Conservation (phyloP, 441 rosid species). For the Viola pubescens region DNA sequence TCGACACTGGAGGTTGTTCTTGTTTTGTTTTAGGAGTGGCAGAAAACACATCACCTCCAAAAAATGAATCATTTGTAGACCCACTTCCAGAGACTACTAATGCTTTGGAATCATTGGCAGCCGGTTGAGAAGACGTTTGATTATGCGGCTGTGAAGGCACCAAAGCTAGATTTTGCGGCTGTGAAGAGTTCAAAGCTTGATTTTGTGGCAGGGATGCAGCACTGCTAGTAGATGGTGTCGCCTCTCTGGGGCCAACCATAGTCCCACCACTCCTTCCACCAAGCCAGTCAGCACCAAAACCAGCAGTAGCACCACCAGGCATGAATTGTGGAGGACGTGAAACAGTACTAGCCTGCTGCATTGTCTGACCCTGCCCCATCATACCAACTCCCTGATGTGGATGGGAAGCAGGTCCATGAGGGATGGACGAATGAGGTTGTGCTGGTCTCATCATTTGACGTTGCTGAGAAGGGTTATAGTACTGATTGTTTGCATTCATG, state of each 20-base stretch:
- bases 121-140: constrained; percentile 19
- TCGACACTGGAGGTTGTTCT: constrained; percentile 39
- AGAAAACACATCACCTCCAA: constrained; percentile 62
- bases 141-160: background rate
- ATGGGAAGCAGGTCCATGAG: constrained; percentile 34
- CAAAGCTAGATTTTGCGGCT: no score
- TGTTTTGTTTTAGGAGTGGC: constrained; percentile 32
- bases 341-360: constrained; percentile 26
- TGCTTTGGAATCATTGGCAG: constrained; percentile 41
- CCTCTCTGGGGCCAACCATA: constrained; percentile 37
- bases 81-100: constrained; percentile 62
- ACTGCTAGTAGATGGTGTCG: constrained; percentile 29
- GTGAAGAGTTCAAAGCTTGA: constrained; percentile 8
- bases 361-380: constrained; percentile 36
- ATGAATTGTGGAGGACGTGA: constrained; percentile 36
- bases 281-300: constrained; percentile 44
- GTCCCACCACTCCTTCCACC: constrained; percentile 44
- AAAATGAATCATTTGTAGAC: constrained; percentile 29
- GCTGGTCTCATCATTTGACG: constrained; percentile 38
- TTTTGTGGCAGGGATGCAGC: constrained; percentile 10
- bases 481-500: constrained; percentile 37
- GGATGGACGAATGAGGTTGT: constrained; percentile 24
- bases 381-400: constrained; percentile 44
- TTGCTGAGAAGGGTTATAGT: constrained; percentile 45
- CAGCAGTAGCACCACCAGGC: constrained; percentile 31